A percentile compares a stretch with the other conserved stretches of the same genome.
Conservation (phyloP, 768 basidiomycete genomes). For the Boletus sp. region DNA sequence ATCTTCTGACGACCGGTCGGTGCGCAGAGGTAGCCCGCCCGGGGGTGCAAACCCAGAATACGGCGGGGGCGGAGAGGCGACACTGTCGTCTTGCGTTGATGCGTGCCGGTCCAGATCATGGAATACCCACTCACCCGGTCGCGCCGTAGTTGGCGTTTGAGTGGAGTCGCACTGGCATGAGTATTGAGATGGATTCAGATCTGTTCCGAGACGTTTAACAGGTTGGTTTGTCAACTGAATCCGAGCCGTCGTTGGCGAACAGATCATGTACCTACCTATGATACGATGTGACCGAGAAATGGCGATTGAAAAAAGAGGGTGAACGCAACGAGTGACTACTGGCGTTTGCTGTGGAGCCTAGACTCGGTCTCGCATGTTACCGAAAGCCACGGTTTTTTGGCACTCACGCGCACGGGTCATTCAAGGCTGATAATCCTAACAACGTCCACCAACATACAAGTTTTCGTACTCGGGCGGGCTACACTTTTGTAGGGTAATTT, state of each 20-base stretch:
- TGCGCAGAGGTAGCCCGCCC: background rate
- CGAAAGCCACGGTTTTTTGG: too few species aligned
- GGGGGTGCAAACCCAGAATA: background rate
- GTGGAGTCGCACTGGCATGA: background rate
- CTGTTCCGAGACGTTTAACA: background rate
- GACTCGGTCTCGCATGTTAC: too few species aligned
- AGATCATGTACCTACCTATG: background rate
- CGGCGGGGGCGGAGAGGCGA: conserved; percentile 5
- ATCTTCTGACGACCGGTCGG: background rate
- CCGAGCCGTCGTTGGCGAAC: background rate
- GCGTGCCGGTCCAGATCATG: too few species aligned
- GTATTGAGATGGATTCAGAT: background rate
- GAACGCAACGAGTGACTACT: too few species aligned
- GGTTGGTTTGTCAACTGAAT: background rate
- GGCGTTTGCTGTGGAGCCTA: too few species aligned
- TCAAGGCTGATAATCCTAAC: too few species aligned
- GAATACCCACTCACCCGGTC: background rate
- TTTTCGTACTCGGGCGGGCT: too few species aligned
- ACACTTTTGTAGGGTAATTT: too few species aligned
- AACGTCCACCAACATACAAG: too few species aligned
- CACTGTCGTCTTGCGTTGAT: background rate
- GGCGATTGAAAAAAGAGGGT: background rate
- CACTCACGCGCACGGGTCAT: too few species aligned
- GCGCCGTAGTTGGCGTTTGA: conserved; percentile 2
- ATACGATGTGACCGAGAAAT: background rate